Evolutionary conservation across 345 rosid genomes (phyloP).

Genomic region (Turnera subulata): DNA sequence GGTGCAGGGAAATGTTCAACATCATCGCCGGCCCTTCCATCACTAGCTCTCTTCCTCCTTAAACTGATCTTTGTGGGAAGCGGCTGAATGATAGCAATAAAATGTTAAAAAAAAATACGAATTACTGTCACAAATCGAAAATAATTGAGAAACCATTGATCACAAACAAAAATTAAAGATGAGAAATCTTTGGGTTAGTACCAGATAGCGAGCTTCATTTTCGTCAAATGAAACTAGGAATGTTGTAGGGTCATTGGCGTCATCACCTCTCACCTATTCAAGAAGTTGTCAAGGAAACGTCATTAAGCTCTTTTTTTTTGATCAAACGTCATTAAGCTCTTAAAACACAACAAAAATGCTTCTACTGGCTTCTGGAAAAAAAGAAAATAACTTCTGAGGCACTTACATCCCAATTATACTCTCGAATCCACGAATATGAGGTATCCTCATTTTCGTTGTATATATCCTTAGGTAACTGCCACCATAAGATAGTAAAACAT

Average conservation of each 20-base stretch:
- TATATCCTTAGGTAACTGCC: conserved; percentile 75
- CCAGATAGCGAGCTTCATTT: conserved; percentile 74
- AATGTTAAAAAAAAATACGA: neutral
- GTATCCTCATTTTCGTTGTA: conserved; percentile 73
- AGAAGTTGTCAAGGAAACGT: conserved; percentile 10
- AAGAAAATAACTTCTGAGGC: conserved; percentile 1
- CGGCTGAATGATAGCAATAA: conserved; percentile 48
- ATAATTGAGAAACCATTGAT: neutral
- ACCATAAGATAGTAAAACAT: conserved; percentile 11
- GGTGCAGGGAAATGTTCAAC: conserved; percentile 85
- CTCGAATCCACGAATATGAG: conserved; percentile 85
- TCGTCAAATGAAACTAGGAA: conserved; percentile 83
- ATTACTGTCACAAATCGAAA: conserved; percentile 6
- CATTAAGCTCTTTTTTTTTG: too few species aligned
- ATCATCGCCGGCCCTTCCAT: conserved; percentile 81
- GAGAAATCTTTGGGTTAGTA: conserved; percentile 24
- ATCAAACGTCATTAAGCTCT: too few species aligned
- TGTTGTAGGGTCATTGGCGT: conserved; percentile 64
- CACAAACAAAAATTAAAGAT: neutral
- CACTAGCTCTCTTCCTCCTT: conserved; percentile 79
- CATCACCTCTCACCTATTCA: conserved; percentile 66
- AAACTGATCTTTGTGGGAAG: conserved; percentile 79
- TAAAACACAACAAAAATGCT: too few species aligned
- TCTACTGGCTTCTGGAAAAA: too few species aligned
- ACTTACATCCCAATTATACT: conserved; percentile 95